Evolutionary conservation across 306 rosid species (phyloP).

Genomic region (Fragaria ananassa): DNA sequence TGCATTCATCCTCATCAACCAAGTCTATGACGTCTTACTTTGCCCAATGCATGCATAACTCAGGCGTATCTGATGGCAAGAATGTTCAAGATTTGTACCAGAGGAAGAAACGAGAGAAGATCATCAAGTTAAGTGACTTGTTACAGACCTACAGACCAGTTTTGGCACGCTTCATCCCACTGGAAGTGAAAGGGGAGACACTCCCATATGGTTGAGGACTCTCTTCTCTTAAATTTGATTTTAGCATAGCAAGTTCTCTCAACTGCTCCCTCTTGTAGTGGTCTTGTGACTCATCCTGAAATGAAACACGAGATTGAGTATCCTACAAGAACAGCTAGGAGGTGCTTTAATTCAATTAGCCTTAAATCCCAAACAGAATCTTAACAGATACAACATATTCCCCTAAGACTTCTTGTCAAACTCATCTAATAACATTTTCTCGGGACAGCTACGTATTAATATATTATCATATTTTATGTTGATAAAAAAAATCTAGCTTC

Average conservation of each 20-base stretch:
- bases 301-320: slow-evolving; percentile 3
- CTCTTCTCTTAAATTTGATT: slow-evolving; percentile 86
- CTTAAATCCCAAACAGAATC: background rate
- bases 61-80: slow-evolving; percentile 29
- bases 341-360: background rate
- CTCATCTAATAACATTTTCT: background rate
- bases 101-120: slow-evolving; percentile 5
- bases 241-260: slow-evolving; percentile 86
- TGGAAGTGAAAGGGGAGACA: slow-evolving; percentile 65
- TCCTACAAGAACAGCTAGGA: background rate
- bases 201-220: slow-evolving; percentile 87
- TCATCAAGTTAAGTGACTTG: slow-evolving; percentile 7
- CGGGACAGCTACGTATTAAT: background rate
- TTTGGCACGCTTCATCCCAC: slow-evolving; percentile 73
- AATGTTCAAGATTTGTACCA: slow-evolving; percentile 10
- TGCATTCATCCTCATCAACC: slow-evolving; percentile 15
- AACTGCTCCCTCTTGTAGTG: slow-evolving; percentile 73
- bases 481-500: background rate
- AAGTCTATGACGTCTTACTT: slow-evolving; percentile 31
- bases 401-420: background rate
- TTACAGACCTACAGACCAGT: slow-evolving; percentile 45
- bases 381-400: background rate
- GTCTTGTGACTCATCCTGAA: slow-evolving; percentile 80
- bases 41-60: slow-evolving; percentile 32
- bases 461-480: background rate